Evolutionary conservation across 192 early-diverging fungal genomes (phyloP).

Genomic region (Backusella parvicylindrica): DNA sequence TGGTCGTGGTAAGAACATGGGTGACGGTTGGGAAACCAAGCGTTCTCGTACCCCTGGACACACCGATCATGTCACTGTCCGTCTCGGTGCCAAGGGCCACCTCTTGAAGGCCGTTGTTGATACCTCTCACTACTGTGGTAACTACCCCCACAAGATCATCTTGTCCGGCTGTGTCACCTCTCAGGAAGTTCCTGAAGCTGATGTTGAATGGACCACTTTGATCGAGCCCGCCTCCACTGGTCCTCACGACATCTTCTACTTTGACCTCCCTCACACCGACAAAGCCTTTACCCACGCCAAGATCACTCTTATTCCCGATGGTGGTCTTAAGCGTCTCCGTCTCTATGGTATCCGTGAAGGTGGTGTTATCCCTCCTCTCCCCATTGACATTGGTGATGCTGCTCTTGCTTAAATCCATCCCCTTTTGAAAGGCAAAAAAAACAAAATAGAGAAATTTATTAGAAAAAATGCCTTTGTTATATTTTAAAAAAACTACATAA

Average conservation of each 20-base stretch:
- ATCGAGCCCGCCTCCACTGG: slow-evolving; percentile 49
- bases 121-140: slow-evolving; percentile 88
- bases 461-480: not conserved
- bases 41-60: slow-evolving; percentile 77
- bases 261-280: slow-evolving; percentile 53
- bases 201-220: slow-evolving; percentile 58
- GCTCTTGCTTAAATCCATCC: not conserved
- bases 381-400: slow-evolving; percentile 13
- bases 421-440: not conserved
- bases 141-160: slow-evolving; percentile 76
- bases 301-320: slow-evolving; percentile 84
- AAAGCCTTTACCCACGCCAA: slow-evolving; percentile 62
- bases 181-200: slow-evolving; percentile 44
- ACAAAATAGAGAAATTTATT: not conserved
- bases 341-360: slow-evolving; percentile 63
- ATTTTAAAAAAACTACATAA: not conserved
- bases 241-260: slow-evolving; percentile 75
- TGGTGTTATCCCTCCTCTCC: slow-evolving; percentile 28
- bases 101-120: slow-evolving; percentile 79
- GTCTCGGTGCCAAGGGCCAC: slow-evolving; percentile 70
- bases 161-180: slow-evolving; percentile 51
- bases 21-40: slow-evolving; percentile 93
- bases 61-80: slow-evolving; percentile 72
- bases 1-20: slow-evolving; percentile 82
- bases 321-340: slow-evolving; percentile 85